phyloP scores from a whole-genome alignment of 352 stramenopile genomes.

The Phytophthora pluvialis region DNA sequence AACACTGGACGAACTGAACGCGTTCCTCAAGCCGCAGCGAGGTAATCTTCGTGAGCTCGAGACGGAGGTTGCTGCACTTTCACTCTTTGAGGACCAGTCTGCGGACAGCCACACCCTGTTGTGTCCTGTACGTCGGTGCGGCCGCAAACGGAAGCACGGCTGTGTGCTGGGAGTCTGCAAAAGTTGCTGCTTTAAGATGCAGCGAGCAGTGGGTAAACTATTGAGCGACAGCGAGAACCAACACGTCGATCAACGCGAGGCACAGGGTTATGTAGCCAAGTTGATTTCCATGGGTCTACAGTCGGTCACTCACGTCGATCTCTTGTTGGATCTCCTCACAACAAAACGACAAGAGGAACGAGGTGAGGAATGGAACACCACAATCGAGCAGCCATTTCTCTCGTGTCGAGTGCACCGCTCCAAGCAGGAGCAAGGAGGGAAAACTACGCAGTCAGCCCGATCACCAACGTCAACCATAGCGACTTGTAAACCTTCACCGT shows the following conservation, averaged over 20 bases:
- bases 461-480: neutral
- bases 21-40: constrained; percentile 38
- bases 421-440: constrained; percentile 10
- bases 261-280: constrained; percentile 23
- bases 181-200: constrained; percentile 57
- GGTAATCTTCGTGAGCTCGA: constrained; percentile 31
- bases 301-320: constrained; percentile 20
- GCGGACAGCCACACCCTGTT: neutral
- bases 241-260: constrained; percentile 2
- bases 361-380: neutral
- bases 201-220: constrained; percentile 36
- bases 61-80: constrained; percentile 36
- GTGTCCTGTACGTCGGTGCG: constrained; percentile 50
- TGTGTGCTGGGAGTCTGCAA: constrained; percentile 57
- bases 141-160: constrained; percentile 49
- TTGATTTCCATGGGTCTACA: constrained; percentile 42
- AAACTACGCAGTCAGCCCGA: neutral
- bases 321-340: constrained; percentile 27
- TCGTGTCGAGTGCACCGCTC: constrained; percentile 46
- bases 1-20: constrained; percentile 45
- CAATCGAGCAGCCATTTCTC: neutral
- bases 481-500: neutral
- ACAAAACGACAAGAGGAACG: constrained; percentile 8
- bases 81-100: constrained; percentile 27
- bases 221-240: constrained; percentile 3